Evolutionary conservation across 2,329 filamentous ascomycete genomes (phyloP).

Genomic region (Rhynchosporium secalis): DNA sequence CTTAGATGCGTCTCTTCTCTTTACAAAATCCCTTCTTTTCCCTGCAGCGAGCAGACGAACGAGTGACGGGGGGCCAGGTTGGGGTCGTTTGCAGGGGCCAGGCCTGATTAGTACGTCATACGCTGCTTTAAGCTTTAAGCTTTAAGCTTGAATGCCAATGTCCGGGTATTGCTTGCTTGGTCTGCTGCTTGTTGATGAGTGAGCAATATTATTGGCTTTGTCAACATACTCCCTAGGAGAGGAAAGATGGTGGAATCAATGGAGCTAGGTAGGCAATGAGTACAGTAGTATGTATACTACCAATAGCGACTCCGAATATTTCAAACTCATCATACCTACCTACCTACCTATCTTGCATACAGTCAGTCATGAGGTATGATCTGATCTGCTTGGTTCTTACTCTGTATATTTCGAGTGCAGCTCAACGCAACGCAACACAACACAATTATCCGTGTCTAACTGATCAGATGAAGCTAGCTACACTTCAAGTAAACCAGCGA

Average conservation of each 20-base stretch:
- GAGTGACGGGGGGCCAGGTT: not conserved
- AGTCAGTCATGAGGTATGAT: too few relatives aligned
- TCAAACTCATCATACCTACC: too few relatives aligned
- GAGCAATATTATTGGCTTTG: too few relatives aligned
- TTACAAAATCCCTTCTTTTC: not conserved
- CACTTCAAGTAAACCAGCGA: not conserved
- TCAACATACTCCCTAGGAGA: too few relatives aligned
- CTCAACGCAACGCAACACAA: not conserved
- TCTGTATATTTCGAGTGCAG: too few relatives aligned
- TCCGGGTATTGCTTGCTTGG: not conserved
- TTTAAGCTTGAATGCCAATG: conserved; percentile 11
- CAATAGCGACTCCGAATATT: too few relatives aligned
- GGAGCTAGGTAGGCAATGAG: not conserved
- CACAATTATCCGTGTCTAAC: not conserved
- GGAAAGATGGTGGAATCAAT: conserved; percentile 3
- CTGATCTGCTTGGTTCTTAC: too few relatives aligned
- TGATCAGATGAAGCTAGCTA: not conserved
- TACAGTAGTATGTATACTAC: too few relatives aligned
- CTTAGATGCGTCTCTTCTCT: not conserved
- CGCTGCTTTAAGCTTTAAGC: conserved; percentile 10
- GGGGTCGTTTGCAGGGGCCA: not conserved
- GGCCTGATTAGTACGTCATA: conserved; percentile 18
- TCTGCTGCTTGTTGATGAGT: conserved; percentile 15
- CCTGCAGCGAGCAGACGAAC: not conserved
- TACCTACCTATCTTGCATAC: too few relatives aligned